A percentile compares a stretch with the other conserved stretches of the same genome.
These are phyloP conservation scores for Trichoderma sp. DNA, from an alignment of 2,329 filamentous ascomycete genomes.

Conservation along the genomic window DNA sequence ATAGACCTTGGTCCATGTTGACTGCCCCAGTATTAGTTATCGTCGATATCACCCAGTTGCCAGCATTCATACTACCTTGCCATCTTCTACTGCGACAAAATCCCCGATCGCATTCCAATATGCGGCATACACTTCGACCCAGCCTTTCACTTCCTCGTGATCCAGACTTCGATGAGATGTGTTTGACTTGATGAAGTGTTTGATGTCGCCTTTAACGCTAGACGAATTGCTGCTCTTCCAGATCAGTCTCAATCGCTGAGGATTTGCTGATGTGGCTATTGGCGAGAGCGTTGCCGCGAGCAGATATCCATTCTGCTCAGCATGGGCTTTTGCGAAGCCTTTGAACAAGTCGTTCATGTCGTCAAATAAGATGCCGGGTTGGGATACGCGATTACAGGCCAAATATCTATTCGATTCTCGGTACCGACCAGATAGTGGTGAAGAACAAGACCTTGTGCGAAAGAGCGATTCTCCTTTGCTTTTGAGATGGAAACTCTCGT, in stretches of 20 bases:
- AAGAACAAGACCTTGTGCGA: neutral
- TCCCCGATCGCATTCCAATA: constrained; percentile 84
- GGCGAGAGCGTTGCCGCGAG: constrained; percentile 77
- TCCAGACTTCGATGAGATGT: constrained; percentile 56
- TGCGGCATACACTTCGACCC: constrained; percentile 79
- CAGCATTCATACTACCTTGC: constrained; percentile 37
- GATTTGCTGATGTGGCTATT: constrained; percentile 61
- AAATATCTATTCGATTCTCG: neutral
- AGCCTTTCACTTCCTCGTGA: constrained; percentile 73
- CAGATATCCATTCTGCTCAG: constrained; percentile 65
- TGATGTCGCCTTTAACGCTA: constrained; percentile 68
- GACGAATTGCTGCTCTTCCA: constrained; percentile 69
- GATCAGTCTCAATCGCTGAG: constrained; percentile 68
- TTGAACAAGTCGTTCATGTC: constrained; percentile 73
- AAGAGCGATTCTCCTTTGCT: neutral
- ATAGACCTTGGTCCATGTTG: constrained; percentile 82
- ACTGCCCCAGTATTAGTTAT: constrained; percentile 35
- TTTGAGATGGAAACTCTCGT: neutral
- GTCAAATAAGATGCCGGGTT: neutral
- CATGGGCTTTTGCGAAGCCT: constrained; percentile 71
- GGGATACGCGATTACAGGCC: neutral
- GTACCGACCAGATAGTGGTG: no score
- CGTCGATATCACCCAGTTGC: neutral
- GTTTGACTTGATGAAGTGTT: constrained; percentile 68
- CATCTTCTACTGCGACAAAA: constrained; percentile 58